These are phyloP conservation scores for Drechslerella coelobrocha DNA, from an alignment of 2,329 filamentous ascomycete genomes.

Conservation along the genomic window DNA sequence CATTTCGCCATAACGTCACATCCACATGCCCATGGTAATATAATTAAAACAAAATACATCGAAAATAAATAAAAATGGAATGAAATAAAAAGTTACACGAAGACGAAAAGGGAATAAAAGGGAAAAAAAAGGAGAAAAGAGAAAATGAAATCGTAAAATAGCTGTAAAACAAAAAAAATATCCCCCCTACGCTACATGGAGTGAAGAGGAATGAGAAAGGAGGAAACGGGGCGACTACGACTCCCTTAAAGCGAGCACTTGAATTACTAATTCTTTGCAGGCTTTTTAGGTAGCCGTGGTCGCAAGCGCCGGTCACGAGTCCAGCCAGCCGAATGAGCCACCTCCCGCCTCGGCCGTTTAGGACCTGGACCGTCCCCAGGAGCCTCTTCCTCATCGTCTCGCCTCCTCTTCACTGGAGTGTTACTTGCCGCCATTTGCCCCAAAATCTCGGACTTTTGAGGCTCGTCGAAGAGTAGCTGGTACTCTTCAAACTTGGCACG, in stretches of 20 bases:
- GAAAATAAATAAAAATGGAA: slow-evolving; percentile 29
- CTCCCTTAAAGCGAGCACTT: background rate
- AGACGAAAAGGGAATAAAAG: slow-evolving; percentile 16
- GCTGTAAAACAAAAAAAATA: slow-evolving; percentile 8
- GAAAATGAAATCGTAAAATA: slow-evolving; percentile 11
- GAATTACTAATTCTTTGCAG: background rate
- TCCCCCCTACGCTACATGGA: background rate
- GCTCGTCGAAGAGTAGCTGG: background rate
- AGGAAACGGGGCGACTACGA: background rate
- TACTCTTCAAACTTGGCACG: background rate
- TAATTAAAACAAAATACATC: background rate
- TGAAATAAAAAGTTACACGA: slow-evolving; percentile 1
- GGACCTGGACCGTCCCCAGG: background rate
- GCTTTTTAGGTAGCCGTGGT: background rate
- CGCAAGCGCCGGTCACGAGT: background rate
- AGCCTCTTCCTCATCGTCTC: background rate
- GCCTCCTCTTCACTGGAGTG: background rate
- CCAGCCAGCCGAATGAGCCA: background rate
- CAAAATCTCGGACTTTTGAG: background rate
- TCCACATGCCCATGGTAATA: no score
- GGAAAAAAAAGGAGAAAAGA: slow-evolving; percentile 11
- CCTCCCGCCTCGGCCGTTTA: background rate
- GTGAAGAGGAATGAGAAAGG: slow-evolving; percentile 2
- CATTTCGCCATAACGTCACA: no score
- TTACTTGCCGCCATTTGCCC: background rate